phyloP scores from a whole-genome alignment of 371 early-diverging fungal species.

The Mortierella sp. region DNA sequence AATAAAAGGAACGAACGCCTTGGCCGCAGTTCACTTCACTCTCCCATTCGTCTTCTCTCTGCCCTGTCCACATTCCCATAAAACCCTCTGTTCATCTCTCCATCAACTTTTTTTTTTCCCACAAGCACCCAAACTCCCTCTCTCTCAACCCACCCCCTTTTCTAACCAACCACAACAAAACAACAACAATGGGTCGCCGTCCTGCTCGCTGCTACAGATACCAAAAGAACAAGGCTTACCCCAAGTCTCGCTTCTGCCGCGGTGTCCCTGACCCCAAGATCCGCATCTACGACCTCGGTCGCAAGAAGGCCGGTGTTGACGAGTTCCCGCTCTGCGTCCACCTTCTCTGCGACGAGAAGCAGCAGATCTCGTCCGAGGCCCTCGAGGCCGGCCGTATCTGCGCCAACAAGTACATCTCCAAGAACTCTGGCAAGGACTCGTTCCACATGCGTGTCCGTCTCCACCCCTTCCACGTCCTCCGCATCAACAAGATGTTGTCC shows the following conservation, averaged over 20 bases:
- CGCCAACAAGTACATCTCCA: constrained; percentile 99
- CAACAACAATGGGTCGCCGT: constrained; percentile 94
- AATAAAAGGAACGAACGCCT: neutral
- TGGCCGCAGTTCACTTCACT: neutral
- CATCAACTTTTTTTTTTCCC: neutral
- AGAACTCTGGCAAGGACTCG: constrained; percentile 98
- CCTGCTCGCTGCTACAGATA: constrained; percentile 99
- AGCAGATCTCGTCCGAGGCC: constrained; percentile 99
- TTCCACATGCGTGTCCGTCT: constrained; percentile 99
- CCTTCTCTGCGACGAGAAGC: constrained; percentile 97
- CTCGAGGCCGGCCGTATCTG: constrained; percentile 99
- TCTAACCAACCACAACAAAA: neutral
- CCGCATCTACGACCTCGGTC: constrained; percentile 98
- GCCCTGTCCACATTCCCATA: too few species aligned
- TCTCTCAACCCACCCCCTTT: too few species aligned
- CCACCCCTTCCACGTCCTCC: constrained; percentile 99
- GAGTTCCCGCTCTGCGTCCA: constrained; percentile 98
- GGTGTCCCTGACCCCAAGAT: constrained; percentile 99
- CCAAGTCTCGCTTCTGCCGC: constrained; percentile 99
- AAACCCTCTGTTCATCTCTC: neutral
- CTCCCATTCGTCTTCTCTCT: neutral
- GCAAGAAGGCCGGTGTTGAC: constrained; percentile 98
- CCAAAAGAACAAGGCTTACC: constrained; percentile 99
- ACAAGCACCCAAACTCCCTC: too few species aligned
- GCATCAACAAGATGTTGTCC: constrained; percentile 99